Base-by-base conservation (phyloP, 2,329 filamentous ascomycete genomes). In the Penicillium freii region DNA sequence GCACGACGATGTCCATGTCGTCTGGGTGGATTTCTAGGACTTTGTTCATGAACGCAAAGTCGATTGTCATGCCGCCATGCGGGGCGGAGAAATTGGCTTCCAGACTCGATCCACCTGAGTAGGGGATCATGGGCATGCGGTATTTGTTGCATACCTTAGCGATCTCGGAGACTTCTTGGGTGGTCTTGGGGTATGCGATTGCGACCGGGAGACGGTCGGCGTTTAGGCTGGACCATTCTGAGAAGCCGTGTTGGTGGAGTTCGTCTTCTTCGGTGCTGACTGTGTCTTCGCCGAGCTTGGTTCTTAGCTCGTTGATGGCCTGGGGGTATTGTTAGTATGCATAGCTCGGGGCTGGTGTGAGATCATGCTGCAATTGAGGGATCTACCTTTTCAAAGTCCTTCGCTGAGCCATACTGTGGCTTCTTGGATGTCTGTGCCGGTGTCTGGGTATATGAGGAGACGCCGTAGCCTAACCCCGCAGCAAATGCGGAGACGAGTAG, bases 1-100 rank as follows among this genome's bases (percentile, higher is more conserved):
- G 92, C 3, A 97, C 91, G 5, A 96, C 90, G 49, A 96, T 82
- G 66, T 97, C 92, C 89, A 96, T 91, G 71, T 96, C 92, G 4
- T 90, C 88, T 64, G 89, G 87, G 72, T 96, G 89, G 56, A 96
- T 81, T 53, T 87, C 81, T 31, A 97, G 66, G 27, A 96, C 88
- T 67, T 87, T 80, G 71, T 96, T 88, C 92, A 97, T 97, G 68
- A 85, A 85, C 1, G 86, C 84, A 72, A 97, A 97, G 70, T 97
- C 92, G 50, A 97, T 89, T 63, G 90, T 93, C 69, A 97, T 84
- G 13, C 92, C 92, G 13, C 92, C 92, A 69, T 87, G 89, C 0
- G 91, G 91, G 15, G 92, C 90, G 0, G 90, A 90, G 73, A 96
- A 96, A 72, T 96, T 94, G 15, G 89, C 92, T 73, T 97, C 92